Percentiles rank a stretch among this genome's conserved stretches.
These are phyloP conservation scores for Lineolata rhizophorae DNA, from an alignment of 495 filamentous ascomycete species.

Conservation along the genomic window DNA sequence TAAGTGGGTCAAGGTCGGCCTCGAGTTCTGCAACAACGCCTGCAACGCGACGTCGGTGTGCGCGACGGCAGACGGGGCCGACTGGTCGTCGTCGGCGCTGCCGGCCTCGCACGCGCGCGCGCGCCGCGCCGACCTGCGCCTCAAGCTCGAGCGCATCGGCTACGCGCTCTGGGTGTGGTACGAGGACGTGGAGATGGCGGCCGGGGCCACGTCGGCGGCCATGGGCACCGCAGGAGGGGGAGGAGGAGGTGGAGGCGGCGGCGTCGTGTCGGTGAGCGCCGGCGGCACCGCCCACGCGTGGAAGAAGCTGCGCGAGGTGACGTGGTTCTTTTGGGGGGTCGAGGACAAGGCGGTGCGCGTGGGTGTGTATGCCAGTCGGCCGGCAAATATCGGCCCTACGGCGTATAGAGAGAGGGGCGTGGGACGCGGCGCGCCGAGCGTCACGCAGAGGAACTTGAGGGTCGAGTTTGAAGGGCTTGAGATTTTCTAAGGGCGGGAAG, in stretches of 20 bases:
- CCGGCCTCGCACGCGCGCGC: slow-evolving; percentile 15
- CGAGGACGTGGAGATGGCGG: slow-evolving; percentile 12
- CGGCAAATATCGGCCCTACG: slow-evolving; percentile 20
- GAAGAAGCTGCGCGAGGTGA: slow-evolving; percentile 36
- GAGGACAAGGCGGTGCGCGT: slow-evolving; percentile 36
- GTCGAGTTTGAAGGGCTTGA: slow-evolving; percentile 37
- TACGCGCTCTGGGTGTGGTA: slow-evolving; percentile 37
- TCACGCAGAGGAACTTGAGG: slow-evolving; percentile 22
- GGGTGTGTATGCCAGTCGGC: slow-evolving; percentile 33
- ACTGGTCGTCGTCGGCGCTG: slow-evolving; percentile 32
- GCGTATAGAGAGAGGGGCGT: slow-evolving; percentile 26
- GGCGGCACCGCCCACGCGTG: slow-evolving; percentile 22
- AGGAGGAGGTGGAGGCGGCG: too few relatives aligned
- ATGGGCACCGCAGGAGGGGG: not conserved
- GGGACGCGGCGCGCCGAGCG: slow-evolving; percentile 18
- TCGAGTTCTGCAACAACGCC: slow-evolving; percentile 30
- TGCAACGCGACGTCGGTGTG: slow-evolving; percentile 32
- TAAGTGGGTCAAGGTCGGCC: slow-evolving; percentile 39
- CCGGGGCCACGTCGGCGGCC: not conserved
- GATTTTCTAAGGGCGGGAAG: slow-evolving; percentile 21
- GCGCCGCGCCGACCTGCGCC: slow-evolving; percentile 19
- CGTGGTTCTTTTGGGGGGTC: slow-evolving; percentile 37
- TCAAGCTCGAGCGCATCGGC: slow-evolving; percentile 36
- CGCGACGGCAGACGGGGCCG: slow-evolving; percentile 32
- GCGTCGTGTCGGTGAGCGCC: too few relatives aligned